Conservation (phyloP, 2,329 filamentous ascomycete genomes). For the Purpureocillium lavendulum region DNA sequence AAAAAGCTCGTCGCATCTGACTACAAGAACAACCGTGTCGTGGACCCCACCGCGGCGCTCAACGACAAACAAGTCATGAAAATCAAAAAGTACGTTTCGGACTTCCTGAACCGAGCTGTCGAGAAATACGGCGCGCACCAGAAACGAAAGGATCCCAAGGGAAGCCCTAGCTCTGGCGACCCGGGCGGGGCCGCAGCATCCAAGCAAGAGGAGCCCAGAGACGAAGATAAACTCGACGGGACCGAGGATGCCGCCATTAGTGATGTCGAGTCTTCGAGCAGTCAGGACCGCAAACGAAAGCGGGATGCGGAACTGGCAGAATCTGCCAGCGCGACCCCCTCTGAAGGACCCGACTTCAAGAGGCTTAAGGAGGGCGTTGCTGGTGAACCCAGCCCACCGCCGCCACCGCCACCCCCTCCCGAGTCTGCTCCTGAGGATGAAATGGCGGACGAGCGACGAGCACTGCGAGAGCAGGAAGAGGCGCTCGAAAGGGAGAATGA, state of each 20-base stretch:
- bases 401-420: slow-evolving; percentile 38
- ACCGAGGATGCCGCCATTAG: slow-evolving; percentile 28
- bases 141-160: slow-evolving; percentile 36
- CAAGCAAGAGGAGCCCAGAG: neutral
- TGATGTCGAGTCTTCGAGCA: slow-evolving; percentile 37
- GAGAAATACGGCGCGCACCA: slow-evolving; percentile 64
- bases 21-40: slow-evolving; percentile 82
- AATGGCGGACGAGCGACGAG: slow-evolving; percentile 33
- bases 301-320: slow-evolving; percentile 31
- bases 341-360: slow-evolving; percentile 49
- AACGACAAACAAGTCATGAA: slow-evolving; percentile 71
- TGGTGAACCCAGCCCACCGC: slow-evolving; percentile 30
- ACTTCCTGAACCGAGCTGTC: slow-evolving; percentile 81
- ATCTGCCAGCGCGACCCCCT: slow-evolving; percentile 38
- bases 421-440: slow-evolving; percentile 26
- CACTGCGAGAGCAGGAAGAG: slow-evolving; percentile 41
- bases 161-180: neutral
- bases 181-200: slow-evolving; percentile 1
- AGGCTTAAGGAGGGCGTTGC: slow-evolving; percentile 39
- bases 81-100: slow-evolving; percentile 74
- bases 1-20: slow-evolving; percentile 90
- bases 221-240: slow-evolving; percentile 9
- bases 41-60: slow-evolving; percentile 64
- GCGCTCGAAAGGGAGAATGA: slow-evolving; percentile 44
- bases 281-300: slow-evolving; percentile 57